Conservation (phyloP, 805 yeast species). For the Ogataea nonfermentans region DNA sequence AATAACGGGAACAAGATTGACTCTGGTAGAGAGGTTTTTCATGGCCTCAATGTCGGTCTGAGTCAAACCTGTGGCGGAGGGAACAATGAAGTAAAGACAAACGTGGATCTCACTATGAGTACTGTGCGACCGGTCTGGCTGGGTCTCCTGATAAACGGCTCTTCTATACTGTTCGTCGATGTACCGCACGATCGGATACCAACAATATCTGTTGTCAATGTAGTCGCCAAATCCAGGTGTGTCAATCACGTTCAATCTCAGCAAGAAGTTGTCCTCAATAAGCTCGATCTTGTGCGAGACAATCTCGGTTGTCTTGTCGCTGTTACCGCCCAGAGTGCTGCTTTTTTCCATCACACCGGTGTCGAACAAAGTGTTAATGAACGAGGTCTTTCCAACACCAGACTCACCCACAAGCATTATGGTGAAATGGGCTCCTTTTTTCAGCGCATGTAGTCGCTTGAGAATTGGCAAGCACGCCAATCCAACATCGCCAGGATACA, state of each 20-base stretch:
- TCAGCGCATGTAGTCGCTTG: constrained; percentile 34
- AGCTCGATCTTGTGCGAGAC: constrained; percentile 46
- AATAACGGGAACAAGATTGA: constrained; percentile 78
- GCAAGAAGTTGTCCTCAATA: constrained; percentile 55
- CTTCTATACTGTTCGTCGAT: constrained; percentile 77
- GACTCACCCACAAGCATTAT: constrained; percentile 83
- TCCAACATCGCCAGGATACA: constrained; percentile 29
- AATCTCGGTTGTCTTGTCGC: constrained; percentile 35
- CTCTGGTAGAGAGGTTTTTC: constrained; percentile 67
- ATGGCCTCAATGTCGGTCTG: constrained; percentile 71
- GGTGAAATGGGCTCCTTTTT: constrained; percentile 72
- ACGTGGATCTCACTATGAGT: constrained; percentile 76
- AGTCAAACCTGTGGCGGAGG: constrained; percentile 58
- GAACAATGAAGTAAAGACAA: constrained; percentile 78
- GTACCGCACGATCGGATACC: constrained; percentile 67
- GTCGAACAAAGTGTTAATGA: constrained; percentile 76
- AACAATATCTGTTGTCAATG: constrained; percentile 61
- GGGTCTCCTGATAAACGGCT: constrained; percentile 73
- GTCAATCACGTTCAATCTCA: constrained; percentile 63
- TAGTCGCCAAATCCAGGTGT: constrained; percentile 77
- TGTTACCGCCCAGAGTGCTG: constrained; percentile 23
- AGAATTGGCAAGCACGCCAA: constrained; percentile 31
- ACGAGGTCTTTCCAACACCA: constrained; percentile 82
- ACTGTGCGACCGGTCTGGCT: constrained; percentile 55
- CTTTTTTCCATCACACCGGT: constrained; percentile 36